Evolutionary conservation across 2,329 filamentous ascomycete species (phyloP), one percentile per base, ranked within the genome.

Genomic region (Seiridium unicorne): DNA sequence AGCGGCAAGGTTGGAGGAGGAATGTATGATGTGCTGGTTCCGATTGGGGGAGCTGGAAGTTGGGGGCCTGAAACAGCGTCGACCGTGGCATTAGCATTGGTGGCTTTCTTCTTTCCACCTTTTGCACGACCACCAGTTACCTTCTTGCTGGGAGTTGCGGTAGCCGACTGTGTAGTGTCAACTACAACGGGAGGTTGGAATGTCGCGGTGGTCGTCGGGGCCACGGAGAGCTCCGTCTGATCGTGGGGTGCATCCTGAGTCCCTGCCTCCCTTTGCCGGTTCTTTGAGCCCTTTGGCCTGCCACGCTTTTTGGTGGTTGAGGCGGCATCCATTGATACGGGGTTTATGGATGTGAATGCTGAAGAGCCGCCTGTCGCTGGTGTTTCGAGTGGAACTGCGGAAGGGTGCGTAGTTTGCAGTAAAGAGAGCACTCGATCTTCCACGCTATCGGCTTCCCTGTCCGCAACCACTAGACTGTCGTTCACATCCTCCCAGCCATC

Each of bases 231-330:
- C 8, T 18, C 26, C 26, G 63, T 57, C 59, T 60, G 48, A 40
- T 55, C 57, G 54, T 63, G 46, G 36, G 66, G 54, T 49, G 62
- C 61, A 65, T 70, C 71, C 60, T 72, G 69, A 38, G 65, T 58
- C 56, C 53, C 64, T 60, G 61, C 18, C 35, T 76, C 73, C 61
- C 77, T 81, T 3, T 77, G 74, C 3, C 79, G 75, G 61, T 83
- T 84, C 61, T 79, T 82, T 1, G 81, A 84, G 0, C 82, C 82
- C 61, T 83, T 83, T 0, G 82, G 82, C 38, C 82, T 75, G 5
- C 82, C 79, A 59, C 78, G 73, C 54, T 74, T 78, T 66, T 75
- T 80, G 1, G 67, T 62, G 47, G 63, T 69, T 3, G 69, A 69
- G 11, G 61, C 64, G 40, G 73, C 60, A 7, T 60, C 64, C 26